Conservation (phyloP, 768 basidiomycete species). For the Goffeauzyma gilvescens region DNA sequence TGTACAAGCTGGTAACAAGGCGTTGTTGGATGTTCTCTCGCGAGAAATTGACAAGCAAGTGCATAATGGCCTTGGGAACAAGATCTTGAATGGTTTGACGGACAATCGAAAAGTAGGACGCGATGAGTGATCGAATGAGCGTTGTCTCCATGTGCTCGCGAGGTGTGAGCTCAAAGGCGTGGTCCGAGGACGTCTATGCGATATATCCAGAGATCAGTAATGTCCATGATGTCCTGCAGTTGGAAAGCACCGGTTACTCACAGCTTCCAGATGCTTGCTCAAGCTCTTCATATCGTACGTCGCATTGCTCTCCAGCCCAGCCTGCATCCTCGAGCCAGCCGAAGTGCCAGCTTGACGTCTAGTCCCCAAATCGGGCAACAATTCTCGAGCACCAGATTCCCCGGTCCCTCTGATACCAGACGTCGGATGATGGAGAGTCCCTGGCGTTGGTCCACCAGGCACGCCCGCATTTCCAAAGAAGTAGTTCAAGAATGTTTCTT, state of each 20-base stretch:
- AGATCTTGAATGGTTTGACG: conserved; percentile 93
- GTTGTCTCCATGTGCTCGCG: conserved; percentile 94
- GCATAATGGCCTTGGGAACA: conserved; percentile 96
- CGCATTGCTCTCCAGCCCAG: conserved; percentile 51
- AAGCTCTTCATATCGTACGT: conserved; percentile 98
- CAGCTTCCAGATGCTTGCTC: conserved; percentile 91
- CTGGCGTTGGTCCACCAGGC: conserved; percentile 34
- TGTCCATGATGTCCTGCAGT: too few species aligned
- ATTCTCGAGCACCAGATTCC: conserved; percentile 11
- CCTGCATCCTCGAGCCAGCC: conserved; percentile 28
- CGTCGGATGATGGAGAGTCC: not conserved
- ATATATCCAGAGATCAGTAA: too few species aligned
- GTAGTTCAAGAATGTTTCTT: conserved; percentile 88
- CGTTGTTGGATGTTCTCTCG: conserved; percentile 91
- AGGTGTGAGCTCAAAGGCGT: conserved; percentile 46
- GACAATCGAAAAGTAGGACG: conserved; percentile 87
- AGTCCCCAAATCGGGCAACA: conserved; percentile 26
- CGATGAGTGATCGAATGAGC: conserved; percentile 82
- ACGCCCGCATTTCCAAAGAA: conserved; percentile 79
- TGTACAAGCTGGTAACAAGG: conserved; percentile 82
- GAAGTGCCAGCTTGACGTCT: conserved; percentile 11
- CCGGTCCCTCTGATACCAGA: conserved; percentile 7
- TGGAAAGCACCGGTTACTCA: conserved; percentile 36
- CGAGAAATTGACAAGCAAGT: conserved; percentile 63
- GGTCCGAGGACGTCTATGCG: conserved; percentile 39